Evolutionary conservation across 768 basidiomycete species (phyloP), one percentile per base, ranked within the genome.

Genomic region (Russula foetens): DNA sequence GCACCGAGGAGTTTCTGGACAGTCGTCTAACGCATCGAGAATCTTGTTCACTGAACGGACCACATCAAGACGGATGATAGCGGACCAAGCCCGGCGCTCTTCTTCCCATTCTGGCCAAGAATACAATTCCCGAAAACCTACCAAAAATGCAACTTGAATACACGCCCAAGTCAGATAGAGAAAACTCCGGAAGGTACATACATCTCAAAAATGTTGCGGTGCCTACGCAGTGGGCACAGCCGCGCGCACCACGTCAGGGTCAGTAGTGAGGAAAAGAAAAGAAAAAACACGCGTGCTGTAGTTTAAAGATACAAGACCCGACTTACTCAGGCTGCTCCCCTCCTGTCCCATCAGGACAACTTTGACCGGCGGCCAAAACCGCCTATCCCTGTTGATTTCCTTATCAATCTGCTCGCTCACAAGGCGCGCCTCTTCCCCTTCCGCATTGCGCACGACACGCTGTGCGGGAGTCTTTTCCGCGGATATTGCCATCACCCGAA

Each of bases 31-130:
- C 47, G 71, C 69, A 26, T 76, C 71, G 58, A 77, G 71, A 63
- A 78, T 75, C 51, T 72, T 63, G 24, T 73, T 69, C 57, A 77
- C 70, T 3, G 75, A 77, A 52, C 73, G 74, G 49, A 76, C 74
- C 61, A 77, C 69, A 66, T 77, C 76, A 53, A 92, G 82, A 60
- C 87, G 86, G 9, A 92, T 80, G 53, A 91, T 31, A 84, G n/a
- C n/a, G n/a, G n/a, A n/a, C n/a, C n/a, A n/a, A n/a, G n/a, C 83
- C 21, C 79, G 74, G 12, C 86, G 82, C 67, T 91, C 88, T 47
- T 76, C 75, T 55, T 77, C 76, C 81, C 86, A 90, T 11, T 44
- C 57, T 44, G 33, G 31, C 28, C 14, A 45, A 31, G 53, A 41
- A 12, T 29, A 55, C 29, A n/a, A n/a, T n/a, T n/a, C n/a, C n/a